Evolutionary conservation across 768 basidiomycete genomes (phyloP).

Genomic region (Vararia minispora): DNA sequence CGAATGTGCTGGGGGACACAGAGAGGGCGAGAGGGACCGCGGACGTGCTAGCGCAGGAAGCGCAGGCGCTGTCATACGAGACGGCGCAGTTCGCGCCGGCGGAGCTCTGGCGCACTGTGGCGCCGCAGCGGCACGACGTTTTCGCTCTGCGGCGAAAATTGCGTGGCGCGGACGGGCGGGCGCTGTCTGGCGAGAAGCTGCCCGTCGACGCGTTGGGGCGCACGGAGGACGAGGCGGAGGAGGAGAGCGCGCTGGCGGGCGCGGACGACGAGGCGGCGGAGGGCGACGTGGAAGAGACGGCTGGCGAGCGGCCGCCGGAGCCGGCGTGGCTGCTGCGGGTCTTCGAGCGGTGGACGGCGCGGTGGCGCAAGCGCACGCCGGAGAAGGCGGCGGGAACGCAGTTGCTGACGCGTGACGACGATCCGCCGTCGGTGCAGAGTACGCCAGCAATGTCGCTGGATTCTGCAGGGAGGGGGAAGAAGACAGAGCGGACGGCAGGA

Average conservation of each 20-base stretch:
- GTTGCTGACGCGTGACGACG: no score
- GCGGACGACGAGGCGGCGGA: conserved; percentile 30
- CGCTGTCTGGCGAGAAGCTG: conserved; percentile 48
- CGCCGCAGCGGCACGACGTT: conserved; percentile 48
- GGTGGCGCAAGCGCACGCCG: conserved; percentile 32
- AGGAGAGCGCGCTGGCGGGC: conserved; percentile 37
- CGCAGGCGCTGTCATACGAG: conserved; percentile 61
- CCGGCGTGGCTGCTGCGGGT: conserved; percentile 71
- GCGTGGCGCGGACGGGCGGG: conserved; percentile 49
- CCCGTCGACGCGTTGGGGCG: conserved; percentile 59
- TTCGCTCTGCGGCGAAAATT: conserved; percentile 56
- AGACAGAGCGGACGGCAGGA: no score
- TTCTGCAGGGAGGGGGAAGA: no score
- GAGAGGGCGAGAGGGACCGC: conserved; percentile 39
- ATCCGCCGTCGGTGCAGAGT: no score
- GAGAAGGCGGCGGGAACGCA: conserved; percentile 6
- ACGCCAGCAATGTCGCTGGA: no score
- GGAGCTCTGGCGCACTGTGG: conserved; percentile 58
- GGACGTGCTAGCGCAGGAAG: conserved; percentile 46
- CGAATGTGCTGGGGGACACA: conserved; percentile 38
- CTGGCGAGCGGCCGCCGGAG: conserved; percentile 54
- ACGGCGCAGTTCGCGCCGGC: conserved; percentile 54
- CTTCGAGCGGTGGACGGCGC: conserved; percentile 68
- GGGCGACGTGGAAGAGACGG: conserved; percentile 42
- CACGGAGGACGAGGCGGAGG: conserved; percentile 69